Evolutionary conservation across 192 early-diverging fungal genomes (phyloP).

Genomic region (Backusella westeae): DNA sequence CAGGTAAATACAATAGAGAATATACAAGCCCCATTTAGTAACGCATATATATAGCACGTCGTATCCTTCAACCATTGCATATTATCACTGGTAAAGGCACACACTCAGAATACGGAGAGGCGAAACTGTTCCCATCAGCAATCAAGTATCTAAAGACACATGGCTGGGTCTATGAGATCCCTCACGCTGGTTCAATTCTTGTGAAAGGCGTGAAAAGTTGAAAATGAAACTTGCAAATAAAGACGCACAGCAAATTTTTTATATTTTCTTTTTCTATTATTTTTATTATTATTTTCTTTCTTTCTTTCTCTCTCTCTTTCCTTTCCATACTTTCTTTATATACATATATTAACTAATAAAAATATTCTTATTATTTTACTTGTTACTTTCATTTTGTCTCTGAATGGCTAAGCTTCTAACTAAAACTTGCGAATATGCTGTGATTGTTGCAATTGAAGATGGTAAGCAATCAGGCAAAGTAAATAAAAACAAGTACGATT

Average conservation of each 20-base stretch:
- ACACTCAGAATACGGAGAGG: conserved; percentile 57
- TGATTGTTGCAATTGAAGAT: conserved; percentile 31
- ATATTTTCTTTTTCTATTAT: background rate
- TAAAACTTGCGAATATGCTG: conserved; percentile 27
- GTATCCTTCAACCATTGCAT: conserved; percentile 44
- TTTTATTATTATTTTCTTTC: background rate
- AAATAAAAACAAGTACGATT: background rate
- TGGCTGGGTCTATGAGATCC: conserved; percentile 54
- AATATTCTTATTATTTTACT: background rate
- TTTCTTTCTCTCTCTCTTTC: background rate
- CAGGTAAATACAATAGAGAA: conserved; percentile 7
- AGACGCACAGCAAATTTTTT: background rate
- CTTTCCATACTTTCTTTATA: background rate
- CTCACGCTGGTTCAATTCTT: conserved; percentile 52
- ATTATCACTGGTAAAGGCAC: conserved; percentile 68
- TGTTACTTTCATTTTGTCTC: background rate
- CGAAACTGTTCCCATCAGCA: conserved; percentile 55
- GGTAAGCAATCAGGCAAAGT: conserved; percentile 5
- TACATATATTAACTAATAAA: background rate
- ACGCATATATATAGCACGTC: conserved; percentile 15
- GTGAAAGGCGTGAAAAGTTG: conserved; percentile 40
- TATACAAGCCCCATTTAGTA: too few relatives aligned
- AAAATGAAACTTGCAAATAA: background rate
- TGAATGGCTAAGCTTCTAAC: conserved; percentile 31
- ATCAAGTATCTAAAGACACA: conserved; percentile 43